Base-by-base conservation (phyloP, 2,329 filamentous ascomycete genomes). In the Xylaria hypoxylon region DNA sequence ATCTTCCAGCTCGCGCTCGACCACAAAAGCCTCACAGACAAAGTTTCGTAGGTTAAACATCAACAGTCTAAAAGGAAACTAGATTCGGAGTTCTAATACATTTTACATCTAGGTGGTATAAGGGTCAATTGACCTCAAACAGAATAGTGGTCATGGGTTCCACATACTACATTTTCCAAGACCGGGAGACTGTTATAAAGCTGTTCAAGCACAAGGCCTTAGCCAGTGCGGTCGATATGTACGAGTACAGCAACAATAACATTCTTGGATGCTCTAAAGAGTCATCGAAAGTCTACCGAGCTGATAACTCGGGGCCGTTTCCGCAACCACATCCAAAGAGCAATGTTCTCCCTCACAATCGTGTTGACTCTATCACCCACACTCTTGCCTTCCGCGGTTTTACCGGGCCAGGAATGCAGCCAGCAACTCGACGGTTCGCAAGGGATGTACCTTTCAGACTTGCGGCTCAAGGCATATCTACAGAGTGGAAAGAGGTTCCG, bases 281-380 rank as follows among this genome's bases (percentile, higher is more conserved):
- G 45, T 55, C 59, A n/a, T 59, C 59, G 8, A 55, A 60, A 11
- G 47, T 66, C 4, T 72, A 71, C 55, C 28, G 56, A 15, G 70
- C 68, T 0, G 71, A 73, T 28, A 53, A 58, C 58, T 73, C 70
- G 15, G 71, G 71, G 0, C 70, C 70, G 13, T 63, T 68, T 17
- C 52, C 62, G 1, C 48, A 66, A 31, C 67, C 71, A 7, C 57
- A 71, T 24, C 55, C 64, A 10, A 55, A 53, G 3, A 72, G 68
- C 50, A 62, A 67, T 24, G 65, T 72, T 19, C 51, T 58, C 2
- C 48, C 62, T 10, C 47, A 68, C 2, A 62, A 70, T 26, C 68
- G 71, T 3, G 62, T 72, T 13, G 68, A 72, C 31, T 66, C 65
- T 38, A 65, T 67, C 10, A 68, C 62, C 2, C 70, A 71, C 61